These are phyloP conservation scores for Conticribra weissflogii DNA, from an alignment of 108 stramenopile genomes.

Conservation along the genomic window DNA sequence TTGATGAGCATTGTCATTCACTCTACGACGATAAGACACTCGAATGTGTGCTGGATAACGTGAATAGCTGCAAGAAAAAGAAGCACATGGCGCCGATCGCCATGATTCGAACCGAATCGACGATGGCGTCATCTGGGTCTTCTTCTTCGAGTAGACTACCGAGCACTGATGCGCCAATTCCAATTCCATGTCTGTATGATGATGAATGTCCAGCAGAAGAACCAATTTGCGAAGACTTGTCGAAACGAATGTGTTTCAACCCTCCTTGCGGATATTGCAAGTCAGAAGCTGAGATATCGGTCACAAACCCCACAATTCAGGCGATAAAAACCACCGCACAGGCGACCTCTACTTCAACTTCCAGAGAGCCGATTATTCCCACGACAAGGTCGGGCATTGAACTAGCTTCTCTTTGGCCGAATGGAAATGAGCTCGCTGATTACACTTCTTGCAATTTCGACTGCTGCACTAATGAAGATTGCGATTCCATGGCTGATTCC, in stretches of 20 bases:
- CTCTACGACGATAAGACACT: background rate
- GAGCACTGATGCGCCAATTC: background rate
- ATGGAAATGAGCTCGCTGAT: background rate
- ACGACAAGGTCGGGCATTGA: no score
- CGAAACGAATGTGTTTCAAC: background rate
- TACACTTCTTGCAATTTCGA: slow-evolving; percentile 8
- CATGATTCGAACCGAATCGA: no score
- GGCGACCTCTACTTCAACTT: no score
- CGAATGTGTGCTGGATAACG: background rate
- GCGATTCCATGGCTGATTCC: background rate
- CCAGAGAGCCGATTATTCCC: no score
- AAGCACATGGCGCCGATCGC: background rate
- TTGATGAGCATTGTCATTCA: background rate
- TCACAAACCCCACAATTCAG: no score
- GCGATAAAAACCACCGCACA: no score
- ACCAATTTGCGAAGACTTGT: background rate
- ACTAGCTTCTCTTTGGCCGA: background rate
- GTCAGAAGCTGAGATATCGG: no score
- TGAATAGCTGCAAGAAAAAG: background rate
- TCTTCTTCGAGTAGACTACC: background rate
- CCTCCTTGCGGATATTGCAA: background rate
- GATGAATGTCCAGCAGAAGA: background rate
- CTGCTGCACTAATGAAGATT: slow-evolving; percentile 15
- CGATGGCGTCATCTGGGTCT: background rate
- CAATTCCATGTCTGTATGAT: background rate